Evolutionary conservation across 352 stramenopile genomes (phyloP).

Genomic region (Paralagenidium karlingii): DNA sequence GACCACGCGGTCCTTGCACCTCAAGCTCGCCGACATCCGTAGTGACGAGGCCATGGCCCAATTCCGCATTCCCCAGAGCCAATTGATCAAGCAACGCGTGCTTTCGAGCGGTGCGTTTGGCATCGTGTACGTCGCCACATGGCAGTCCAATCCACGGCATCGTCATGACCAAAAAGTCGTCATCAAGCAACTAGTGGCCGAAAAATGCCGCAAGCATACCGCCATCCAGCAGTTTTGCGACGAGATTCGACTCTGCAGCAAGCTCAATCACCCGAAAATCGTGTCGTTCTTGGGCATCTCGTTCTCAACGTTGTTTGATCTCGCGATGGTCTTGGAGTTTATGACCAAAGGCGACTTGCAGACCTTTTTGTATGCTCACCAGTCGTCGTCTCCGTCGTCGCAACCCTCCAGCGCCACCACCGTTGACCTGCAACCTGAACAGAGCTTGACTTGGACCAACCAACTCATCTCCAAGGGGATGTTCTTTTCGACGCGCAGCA

Average conservation of each 20-base stretch:
- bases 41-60: conserved; percentile 26
- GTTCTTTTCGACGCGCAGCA: too few relatives aligned
- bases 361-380: conserved; percentile 13
- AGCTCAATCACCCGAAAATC: conserved; percentile 31
- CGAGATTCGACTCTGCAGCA: conserved; percentile 34
- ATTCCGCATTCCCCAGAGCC: conserved; percentile 31
- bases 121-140: conserved; percentile 25
- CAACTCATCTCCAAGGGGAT: too few relatives aligned
- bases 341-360: conserved; percentile 31
- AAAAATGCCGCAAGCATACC: conserved; percentile 23
- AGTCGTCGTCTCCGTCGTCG: too few relatives aligned
- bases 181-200: conserved; percentile 33
- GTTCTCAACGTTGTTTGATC: conserved; percentile 26
- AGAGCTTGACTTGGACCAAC: too few relatives aligned
- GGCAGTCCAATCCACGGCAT: conserved; percentile 8
- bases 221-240: conserved; percentile 27
- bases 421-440: too few relatives aligned
- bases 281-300: conserved; percentile 28
- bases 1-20: conserved; percentile 7
- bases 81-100: conserved; percentile 16
- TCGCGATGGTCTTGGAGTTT: conserved; percentile 32
- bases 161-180: too few relatives aligned
- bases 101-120: conserved; percentile 43
- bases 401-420: too few relatives aligned
- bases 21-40: conserved; percentile 37